Conservation (phyloP, 352 stramenopile species). For the Pythium rhizo-oryzae region DNA sequence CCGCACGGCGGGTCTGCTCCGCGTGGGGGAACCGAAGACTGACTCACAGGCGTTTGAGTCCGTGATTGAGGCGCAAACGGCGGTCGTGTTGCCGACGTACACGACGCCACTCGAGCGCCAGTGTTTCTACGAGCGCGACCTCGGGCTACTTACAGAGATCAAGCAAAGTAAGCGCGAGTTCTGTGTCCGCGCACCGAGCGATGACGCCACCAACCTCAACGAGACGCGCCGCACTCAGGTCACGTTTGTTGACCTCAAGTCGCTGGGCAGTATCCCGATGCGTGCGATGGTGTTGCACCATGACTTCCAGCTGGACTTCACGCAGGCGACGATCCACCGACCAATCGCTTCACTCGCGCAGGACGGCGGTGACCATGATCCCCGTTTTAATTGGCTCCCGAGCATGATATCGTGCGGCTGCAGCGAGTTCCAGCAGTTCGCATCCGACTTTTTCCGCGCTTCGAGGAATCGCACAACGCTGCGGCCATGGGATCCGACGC, state of each 20-base stretch:
- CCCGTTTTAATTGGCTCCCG: conserved; percentile 27
- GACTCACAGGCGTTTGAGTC: not conserved
- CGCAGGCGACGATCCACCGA: conserved; percentile 19
- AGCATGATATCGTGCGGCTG: conserved; percentile 22
- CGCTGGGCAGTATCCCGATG: conserved; percentile 22
- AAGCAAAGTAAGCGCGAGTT: not conserved
- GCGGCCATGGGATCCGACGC: conserved; percentile 11
- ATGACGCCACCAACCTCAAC: not conserved
- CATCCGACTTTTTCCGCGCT: not conserved
- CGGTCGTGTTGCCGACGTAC: conserved; percentile 1
- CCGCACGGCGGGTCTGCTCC: not conserved
- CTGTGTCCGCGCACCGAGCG: not conserved
- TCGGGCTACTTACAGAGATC: conserved; percentile 7
- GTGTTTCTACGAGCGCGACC: conserved; percentile 15
- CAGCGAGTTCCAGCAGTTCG: conserved; percentile 13
- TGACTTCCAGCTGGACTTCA: conserved; percentile 57
- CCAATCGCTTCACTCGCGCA: conserved; percentile 35
- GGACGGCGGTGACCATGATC: conserved; percentile 42
- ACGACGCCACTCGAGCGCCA: not conserved
- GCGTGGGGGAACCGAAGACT: not conserved
- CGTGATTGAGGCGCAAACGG: conserved; percentile 1
- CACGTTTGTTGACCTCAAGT: conserved; percentile 31
- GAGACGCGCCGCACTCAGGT: conserved; percentile 4
- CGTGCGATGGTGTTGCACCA: conserved; percentile 36
- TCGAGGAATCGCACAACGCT: conserved; percentile 9